A percentile compares a stretch with the other conserved stretches of the same genome.
phyloP scores from a whole-genome alignment of 1,284 basidiomycete genomes.

The Ustanciosporium gigantosporum region DNA sequence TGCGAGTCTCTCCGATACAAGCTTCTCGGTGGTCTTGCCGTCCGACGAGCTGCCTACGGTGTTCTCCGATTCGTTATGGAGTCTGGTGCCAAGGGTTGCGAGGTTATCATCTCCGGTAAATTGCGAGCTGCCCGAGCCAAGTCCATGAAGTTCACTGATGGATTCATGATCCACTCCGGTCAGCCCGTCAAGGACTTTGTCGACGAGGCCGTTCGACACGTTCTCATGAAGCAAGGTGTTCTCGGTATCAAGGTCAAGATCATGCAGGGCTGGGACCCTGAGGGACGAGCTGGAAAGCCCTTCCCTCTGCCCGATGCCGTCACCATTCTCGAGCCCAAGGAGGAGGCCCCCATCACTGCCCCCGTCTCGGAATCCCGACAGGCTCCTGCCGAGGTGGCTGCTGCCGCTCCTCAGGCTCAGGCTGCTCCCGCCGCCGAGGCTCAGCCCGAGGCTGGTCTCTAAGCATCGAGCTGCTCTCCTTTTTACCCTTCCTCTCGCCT shows the following conservation, averaged over 20 bases:
- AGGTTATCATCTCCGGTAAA: slow-evolving; percentile 99
- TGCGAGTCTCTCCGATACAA: slow-evolving; percentile 99
- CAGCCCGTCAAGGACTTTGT: slow-evolving; percentile 96
- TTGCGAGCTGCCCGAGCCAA: slow-evolving; percentile 99
- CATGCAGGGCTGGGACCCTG: slow-evolving; percentile 94
- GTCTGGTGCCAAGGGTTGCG: slow-evolving; percentile 98
- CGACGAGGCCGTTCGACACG: slow-evolving; percentile 97
- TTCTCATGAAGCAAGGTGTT: slow-evolving; percentile 97
- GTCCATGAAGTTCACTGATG: slow-evolving; percentile 99
- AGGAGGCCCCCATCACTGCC: slow-evolving; percentile 64
- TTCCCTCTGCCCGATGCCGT: slow-evolving; percentile 96
- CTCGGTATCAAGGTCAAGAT: slow-evolving; percentile 99
- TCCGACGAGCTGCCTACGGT: slow-evolving; percentile 99
- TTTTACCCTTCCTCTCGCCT: slow-evolving; percentile 33
- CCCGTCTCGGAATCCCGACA: slow-evolving; percentile 59
- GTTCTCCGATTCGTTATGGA: slow-evolving; percentile 99
- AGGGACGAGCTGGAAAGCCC: slow-evolving; percentile 74
- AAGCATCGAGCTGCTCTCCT: slow-evolving; percentile 22
- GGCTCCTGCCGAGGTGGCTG: slow-evolving; percentile 42
- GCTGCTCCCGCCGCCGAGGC: slow-evolving; percentile 42
- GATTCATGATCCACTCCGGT: slow-evolving; percentile 99
- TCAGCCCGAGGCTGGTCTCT: slow-evolving; percentile 48
- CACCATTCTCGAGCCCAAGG: slow-evolving; percentile 80
- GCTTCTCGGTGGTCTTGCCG: slow-evolving; percentile 97
- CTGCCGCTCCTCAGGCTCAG: slow-evolving; percentile 8